Percentiles rank a stretch among this genome's conserved stretches.
phyloP scores from a whole-genome alignment of 345 rosid genomes.

The Erodium maritimum region DNA sequence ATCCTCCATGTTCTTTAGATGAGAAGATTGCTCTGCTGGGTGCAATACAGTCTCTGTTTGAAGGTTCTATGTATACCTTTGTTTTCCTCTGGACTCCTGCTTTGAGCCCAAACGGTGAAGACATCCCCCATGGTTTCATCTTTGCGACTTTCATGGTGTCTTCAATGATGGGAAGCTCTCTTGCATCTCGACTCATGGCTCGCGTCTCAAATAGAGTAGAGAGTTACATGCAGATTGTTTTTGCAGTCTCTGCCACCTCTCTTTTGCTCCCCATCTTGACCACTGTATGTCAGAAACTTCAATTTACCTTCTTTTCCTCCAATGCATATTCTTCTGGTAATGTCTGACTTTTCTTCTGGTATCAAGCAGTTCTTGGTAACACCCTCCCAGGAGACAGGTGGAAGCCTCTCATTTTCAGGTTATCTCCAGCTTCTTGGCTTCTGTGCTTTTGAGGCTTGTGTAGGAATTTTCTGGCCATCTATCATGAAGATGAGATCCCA shows the following conservation, averaged over 20 bases:
- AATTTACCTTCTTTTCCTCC: constrained; percentile 1
- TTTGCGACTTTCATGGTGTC: constrained; percentile 97
- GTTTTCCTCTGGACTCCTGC: constrained; percentile 99
- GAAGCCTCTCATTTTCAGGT: constrained; percentile 59
- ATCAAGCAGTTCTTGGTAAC: constrained; percentile 47
- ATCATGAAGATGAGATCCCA: constrained; percentile 99
- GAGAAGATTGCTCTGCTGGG: constrained; percentile 92
- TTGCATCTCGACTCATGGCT: constrained; percentile 86
- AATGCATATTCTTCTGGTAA: constrained; percentile 3
- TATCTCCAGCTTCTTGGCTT: constrained; percentile 77
- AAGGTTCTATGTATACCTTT: constrained; percentile 97
- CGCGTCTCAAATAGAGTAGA: constrained; percentile 61
- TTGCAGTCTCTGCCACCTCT: constrained; percentile 51
- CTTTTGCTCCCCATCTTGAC: constrained; percentile 73
- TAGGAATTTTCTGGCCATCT: constrained; percentile 93
- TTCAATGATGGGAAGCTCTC: constrained; percentile 94
- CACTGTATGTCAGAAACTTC: constrained; percentile 31
- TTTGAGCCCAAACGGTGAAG: constrained; percentile 78
- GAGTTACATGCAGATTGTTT: constrained; percentile 90
- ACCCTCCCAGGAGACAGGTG: constrained; percentile 59
- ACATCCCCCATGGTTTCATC: constrained; percentile 93
- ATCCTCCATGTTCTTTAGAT: constrained; percentile 31
- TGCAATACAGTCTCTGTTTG: constrained; percentile 92
- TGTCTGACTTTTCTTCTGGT: neutral
- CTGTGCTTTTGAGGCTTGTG: constrained; percentile 88